A percentile compares a stretch with the other conserved stretches of the same genome.
Evolutionary conservation across 371 early-diverging fungal genomes (phyloP).

Genomic region (Furculomyces boomerangus): DNA sequence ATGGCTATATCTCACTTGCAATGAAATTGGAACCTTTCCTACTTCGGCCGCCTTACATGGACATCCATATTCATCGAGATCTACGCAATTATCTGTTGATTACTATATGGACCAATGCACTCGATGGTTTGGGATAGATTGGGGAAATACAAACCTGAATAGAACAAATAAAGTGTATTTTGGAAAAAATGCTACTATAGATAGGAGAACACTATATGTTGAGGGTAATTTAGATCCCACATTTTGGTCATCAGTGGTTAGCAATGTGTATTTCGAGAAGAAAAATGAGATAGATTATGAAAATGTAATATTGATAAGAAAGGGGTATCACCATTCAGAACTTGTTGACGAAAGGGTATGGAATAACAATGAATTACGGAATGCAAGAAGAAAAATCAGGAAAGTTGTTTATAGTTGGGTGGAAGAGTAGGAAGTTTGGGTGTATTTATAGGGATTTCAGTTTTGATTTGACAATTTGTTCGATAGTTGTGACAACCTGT

Average conservation of each 20-base stretch:
- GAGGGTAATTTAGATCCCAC: neutral
- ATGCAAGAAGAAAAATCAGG: neutral
- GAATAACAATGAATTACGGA: neutral
- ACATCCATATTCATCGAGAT: neutral
- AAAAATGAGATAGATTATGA: neutral
- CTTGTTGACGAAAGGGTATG: neutral
- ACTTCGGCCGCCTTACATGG: neutral
- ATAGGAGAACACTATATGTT: neutral
- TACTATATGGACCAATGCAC: neutral
- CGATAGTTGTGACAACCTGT: conserved; percentile 16
- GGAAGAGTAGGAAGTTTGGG: neutral
- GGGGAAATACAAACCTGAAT: neutral
- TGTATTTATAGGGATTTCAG: neutral
- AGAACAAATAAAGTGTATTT: neutral
- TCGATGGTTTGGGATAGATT: neutral
- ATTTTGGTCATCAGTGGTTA: neutral
- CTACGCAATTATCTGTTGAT: neutral
- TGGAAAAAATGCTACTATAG: neutral
- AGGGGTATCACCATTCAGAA: neutral
- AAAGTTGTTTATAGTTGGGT: neutral
- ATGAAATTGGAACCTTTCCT: neutral
- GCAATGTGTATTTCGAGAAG: neutral
- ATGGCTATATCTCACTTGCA: conserved; percentile 1
- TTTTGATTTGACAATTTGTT: neutral
- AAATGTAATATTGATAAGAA: neutral